Base-by-base conservation (phyloP, 228 moss, liverwort and hornwort species). In the Sphagnum magellanicum region DNA sequence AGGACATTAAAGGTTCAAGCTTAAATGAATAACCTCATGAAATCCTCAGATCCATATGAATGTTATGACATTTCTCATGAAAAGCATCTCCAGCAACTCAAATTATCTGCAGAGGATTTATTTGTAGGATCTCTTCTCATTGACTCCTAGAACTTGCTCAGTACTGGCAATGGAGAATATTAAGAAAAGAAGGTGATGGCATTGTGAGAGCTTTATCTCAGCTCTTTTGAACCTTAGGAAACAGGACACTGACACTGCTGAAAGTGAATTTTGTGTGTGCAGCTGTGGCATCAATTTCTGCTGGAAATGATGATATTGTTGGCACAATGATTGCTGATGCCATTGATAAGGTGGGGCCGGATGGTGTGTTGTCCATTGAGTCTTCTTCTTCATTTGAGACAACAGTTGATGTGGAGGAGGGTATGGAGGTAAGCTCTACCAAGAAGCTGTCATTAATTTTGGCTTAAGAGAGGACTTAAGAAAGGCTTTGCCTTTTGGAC, bases 211-310 rank as follows among this genome's bases (percentile, higher is more conserved):
- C 32, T 32, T 32, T 32, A 32, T 32, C 32, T 32, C 32, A 32
- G 32, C 32, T 32, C 32, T 32, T 3, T 32, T 32, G 32, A 32
- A 32, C 32, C 32, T 32, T 32, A 32, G 32, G 55, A 55, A 67
- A 51, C n/a, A n/a, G 47, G 67, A 16, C 51, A 52, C 32, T 32
- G 32, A 32, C 32, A 32, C 32, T 32, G 32, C 32, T 32, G 32
- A 32, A 32, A 32, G 32, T 2, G 32, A 32, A 32, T 32, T 10
- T 70, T 60, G 49, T 46, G 16, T 65, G 57, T 80, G 61, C 86
- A 94, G 95, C 92, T 64, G 92, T 95, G 52, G 95, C 95, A n/a
- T 74, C 89, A 52, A 81, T 95, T 68, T 95, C 95, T 74, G 89
- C 92, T 74, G 89, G 95, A 69, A 95, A 92, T 76, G 95, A 95